Conservation (phyloP, 2,329 filamentous ascomycete genomes). For the Macrophomina pseudophaseolina region DNA sequence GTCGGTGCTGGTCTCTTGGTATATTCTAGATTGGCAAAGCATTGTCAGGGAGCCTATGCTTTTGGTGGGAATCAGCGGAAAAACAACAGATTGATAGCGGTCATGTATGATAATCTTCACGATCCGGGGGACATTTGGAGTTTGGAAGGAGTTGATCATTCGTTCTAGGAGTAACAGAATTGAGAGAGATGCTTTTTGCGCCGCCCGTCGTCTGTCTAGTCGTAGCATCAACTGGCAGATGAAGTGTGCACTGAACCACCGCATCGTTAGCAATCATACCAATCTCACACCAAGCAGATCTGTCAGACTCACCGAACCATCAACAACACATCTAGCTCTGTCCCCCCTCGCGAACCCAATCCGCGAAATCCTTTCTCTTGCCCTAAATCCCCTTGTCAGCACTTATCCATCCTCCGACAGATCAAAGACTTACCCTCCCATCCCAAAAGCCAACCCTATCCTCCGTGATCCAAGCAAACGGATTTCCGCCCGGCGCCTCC, state of each 20-base stretch:
- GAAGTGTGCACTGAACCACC: neutral
- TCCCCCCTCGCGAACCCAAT: conserved; percentile 64
- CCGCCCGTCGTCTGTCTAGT: neutral
- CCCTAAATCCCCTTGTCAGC: conserved; percentile 40
- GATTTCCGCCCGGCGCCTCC: conserved; percentile 66
- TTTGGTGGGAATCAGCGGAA: neutral
- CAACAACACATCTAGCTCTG: neutral
- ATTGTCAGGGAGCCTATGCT: conserved; percentile 3
- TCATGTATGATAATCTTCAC: neutral
- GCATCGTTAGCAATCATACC: neutral
- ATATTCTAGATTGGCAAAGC: conserved; percentile 2
- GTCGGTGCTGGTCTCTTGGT: neutral
- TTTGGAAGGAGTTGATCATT: neutral
- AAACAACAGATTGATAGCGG: neutral
- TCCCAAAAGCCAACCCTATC: conserved; percentile 85
- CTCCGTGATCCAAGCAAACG: conserved; percentile 74
- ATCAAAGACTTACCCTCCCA: conserved; percentile 67
- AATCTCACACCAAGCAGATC: too few species aligned
- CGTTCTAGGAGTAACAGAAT: neutral
- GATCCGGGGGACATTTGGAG: neutral
- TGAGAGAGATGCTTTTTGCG: neutral
- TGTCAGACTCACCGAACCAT: neutral
- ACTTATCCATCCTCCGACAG: neutral
- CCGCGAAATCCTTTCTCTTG: conserved; percentile 76
- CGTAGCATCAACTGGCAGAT: neutral